Base-by-base conservation (phyloP, 1,284 basidiomycete genomes). In the Ceratobasidium sp. region DNA sequence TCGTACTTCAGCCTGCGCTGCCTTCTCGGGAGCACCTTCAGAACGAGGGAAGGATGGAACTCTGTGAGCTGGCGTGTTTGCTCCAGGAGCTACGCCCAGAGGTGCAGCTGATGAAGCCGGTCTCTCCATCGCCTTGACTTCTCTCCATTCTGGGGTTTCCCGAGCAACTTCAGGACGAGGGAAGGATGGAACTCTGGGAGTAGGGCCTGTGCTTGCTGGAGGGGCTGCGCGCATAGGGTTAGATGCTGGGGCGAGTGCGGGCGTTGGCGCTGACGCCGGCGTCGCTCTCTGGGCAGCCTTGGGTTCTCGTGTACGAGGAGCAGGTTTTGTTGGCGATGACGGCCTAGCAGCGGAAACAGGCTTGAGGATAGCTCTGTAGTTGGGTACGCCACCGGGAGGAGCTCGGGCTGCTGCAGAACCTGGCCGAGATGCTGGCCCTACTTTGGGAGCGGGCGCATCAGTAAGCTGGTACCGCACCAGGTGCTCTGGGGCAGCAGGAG, bases 361-460 rank as follows among this genome's bases (percentile, higher is more conserved):
- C 23, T 50, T 67, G 18, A 67, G 38, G 26, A 54, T 50, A 43
- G 64, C 64, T 55, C 64, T 54, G 38, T 67, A 47, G 38, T 54
- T 67, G 32, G 41, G 30, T 16, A 67, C 35, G 38, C 23, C 38
- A 23, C 23, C 50, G 3, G 23, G 9, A 18, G 64, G 64, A 18
- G 49, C 64, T 28, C 3, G 14, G 8, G n/a, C 16, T 18, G 4
- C n/a, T 16, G 21, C 38, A 18, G 32, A 18, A 2, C 11, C 18
- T 18, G 64, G 46, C 2, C 50, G 43, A 21, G 64, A 9, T 35
- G 30, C 38, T 50, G 62, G 30, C 14, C 26, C 16, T 41, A 23
- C 38, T 55, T 67, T 67, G 35, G 64, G 50, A 18, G 46, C 64
- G 18, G 64, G 64, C 21, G 49, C n/a, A 30, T 67, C 64, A 38